Conservation (phyloP, 495 filamentous ascomycete species). For the Penicillium alfredii region DNA sequence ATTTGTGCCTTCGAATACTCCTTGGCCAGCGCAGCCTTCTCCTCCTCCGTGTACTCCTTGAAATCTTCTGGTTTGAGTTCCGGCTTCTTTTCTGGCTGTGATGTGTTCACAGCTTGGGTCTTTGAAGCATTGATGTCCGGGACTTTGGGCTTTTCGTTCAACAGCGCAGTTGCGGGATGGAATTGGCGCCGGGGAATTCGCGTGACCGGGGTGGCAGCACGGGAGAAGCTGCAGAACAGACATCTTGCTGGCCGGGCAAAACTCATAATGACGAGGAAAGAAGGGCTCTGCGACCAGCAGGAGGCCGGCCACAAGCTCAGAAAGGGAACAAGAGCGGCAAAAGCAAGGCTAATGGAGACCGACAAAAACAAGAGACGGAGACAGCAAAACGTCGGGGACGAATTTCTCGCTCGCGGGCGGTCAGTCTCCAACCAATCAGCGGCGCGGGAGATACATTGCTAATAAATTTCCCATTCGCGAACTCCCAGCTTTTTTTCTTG, state of each 20-base stretch:
- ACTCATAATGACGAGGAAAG: conserved; percentile 45
- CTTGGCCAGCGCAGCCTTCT: conserved; percentile 55
- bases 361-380: conserved; percentile 16
- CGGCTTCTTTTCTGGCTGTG: conserved; percentile 6
- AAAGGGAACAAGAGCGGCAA: conserved; percentile 11
- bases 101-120: conserved; percentile 15
- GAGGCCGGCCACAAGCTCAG: conserved; percentile 20
- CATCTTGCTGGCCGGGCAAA: conserved; percentile 53
- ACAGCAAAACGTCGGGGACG: conserved; percentile 21
- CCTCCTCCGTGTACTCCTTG: conserved; percentile 59
- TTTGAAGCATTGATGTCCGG: conserved; percentile 19
- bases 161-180: conserved; percentile 39
- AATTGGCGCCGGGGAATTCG: conserved; percentile 48
- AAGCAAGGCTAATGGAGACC: conserved; percentile 9
- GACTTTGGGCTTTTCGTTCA: conserved; percentile 32
- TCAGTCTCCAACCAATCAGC: conserved; percentile 21
- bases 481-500: conserved; percentile 7
- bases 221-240: conserved; percentile 49
- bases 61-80: conserved; percentile 42
- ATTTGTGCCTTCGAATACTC: conserved; percentile 77
- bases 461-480: conserved; percentile 27
- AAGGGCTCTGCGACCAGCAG: conserved; percentile 24
- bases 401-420: conserved; percentile 31
- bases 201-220: conserved; percentile 32
- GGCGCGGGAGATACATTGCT: conserved; percentile 20